Percentiles rank a stretch among this genome's conserved stretches.
Conservation (phyloP, 208 protist species). For the Entamoeba invadens region DNA sequence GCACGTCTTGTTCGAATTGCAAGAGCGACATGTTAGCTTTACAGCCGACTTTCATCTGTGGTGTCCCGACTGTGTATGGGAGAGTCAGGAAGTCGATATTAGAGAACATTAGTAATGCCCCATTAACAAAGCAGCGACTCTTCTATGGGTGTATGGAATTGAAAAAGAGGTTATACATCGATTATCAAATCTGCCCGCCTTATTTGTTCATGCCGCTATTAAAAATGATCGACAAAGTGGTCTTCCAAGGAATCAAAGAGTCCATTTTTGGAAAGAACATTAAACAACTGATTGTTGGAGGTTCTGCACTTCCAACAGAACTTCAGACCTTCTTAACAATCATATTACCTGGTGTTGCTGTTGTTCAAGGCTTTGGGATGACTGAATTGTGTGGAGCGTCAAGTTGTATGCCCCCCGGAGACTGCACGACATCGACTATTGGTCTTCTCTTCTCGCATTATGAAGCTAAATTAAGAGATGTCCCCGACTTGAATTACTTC, state of each 20-base stretch:
- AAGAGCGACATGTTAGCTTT: neutral
- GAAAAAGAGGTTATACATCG: neutral
- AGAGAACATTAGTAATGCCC: neutral
- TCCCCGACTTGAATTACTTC: neutral
- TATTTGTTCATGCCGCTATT: neutral
- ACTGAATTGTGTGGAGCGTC: too few relatives aligned
- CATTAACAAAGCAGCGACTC: neutral
- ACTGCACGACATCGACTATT: neutral
- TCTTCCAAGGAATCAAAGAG: neutral
- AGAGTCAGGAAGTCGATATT: neutral
- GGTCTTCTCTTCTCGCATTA: neutral
- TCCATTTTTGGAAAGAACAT: neutral
- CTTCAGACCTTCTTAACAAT: neutral
- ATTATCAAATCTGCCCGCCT: neutral
- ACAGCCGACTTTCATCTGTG: neutral
- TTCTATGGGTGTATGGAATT: neutral
- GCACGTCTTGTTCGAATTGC: too few relatives aligned
- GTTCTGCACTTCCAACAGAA: neutral
- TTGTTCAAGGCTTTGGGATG: too few relatives aligned
- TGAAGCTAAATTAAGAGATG: neutral
- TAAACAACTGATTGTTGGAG: conserved; percentile 4
- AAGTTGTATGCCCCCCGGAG: neutral
- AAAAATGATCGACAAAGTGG: neutral
- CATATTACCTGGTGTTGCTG: neutral
- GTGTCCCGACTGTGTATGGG: neutral